Percentiles rank a stretch among this genome's conserved stretches.
Conservation (phyloP, 352 stramenopile genomes). For the Pythium scleroteichum region DNA sequence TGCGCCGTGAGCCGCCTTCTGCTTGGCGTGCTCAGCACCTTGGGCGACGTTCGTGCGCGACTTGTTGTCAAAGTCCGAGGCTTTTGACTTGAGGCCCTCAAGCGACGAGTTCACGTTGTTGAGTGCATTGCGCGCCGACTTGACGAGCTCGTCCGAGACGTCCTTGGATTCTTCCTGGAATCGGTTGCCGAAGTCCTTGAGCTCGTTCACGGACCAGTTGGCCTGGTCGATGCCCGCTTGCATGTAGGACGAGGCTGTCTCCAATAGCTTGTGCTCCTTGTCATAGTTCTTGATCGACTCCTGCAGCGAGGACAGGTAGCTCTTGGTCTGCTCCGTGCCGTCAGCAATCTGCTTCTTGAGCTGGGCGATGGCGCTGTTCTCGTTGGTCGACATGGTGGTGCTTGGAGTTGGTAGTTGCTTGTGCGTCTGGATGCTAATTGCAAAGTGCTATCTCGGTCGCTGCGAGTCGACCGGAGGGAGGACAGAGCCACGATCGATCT, state of each 20-base stretch:
- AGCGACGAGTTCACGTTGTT: constrained; percentile 23
- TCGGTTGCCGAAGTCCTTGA: constrained; percentile 53
- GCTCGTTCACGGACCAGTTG: constrained; percentile 64
- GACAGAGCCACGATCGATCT: not conserved
- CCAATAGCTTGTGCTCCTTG: constrained; percentile 15
- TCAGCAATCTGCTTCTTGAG: constrained; percentile 56
- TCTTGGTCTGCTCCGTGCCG: constrained; percentile 10
- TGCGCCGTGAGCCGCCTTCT: constrained; percentile 34
- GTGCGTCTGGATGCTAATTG: not conserved
- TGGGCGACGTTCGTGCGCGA: constrained; percentile 30
- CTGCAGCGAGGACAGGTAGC: not conserved
- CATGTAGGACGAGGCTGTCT: constrained; percentile 59
- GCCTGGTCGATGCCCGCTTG: constrained; percentile 59
- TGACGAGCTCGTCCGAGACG: constrained; percentile 44
- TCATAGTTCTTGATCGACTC: not conserved
- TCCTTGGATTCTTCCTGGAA: constrained; percentile 56
- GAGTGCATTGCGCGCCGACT: constrained; percentile 53
- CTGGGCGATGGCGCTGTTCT: constrained; percentile 40
- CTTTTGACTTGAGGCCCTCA: constrained; percentile 32
- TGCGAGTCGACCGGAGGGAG: too few species aligned
- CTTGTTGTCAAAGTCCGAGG: constrained; percentile 55
- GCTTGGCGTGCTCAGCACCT: constrained; percentile 34
- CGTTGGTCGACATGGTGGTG: constrained; percentile 9
- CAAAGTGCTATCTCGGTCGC: not conserved
- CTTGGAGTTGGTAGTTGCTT: not conserved